Evolutionary conservation across 305 asterid species (phyloP).

Genomic region (Rubia peregrina): DNA sequence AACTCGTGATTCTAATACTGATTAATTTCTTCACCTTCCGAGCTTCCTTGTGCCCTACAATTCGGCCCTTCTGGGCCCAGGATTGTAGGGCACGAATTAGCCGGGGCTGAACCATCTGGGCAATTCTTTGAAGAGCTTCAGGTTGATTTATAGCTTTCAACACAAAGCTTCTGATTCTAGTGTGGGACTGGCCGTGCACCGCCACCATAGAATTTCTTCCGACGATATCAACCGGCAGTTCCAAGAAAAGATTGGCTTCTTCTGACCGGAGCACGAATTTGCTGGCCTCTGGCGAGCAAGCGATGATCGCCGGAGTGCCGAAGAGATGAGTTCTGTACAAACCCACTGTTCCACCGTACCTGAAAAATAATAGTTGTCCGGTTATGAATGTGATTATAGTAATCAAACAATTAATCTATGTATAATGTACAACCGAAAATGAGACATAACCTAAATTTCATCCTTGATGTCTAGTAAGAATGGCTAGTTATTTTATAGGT

Average conservation of each 20-base stretch:
- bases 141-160: constrained; percentile 38
- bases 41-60: constrained; percentile 28
- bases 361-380: constrained; percentile 1
- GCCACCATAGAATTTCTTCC: constrained; percentile 33
- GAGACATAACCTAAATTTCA: too few species aligned
- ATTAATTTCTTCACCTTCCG: constrained; percentile 24
- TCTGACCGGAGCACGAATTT: constrained; percentile 37
- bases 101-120: constrained; percentile 44
- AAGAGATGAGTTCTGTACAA: constrained; percentile 44
- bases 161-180: constrained; percentile 37
- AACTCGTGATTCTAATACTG: not conserved
- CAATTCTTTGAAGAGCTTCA: constrained; percentile 37
- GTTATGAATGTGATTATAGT: too few species aligned
- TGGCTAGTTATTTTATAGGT: too few species aligned
- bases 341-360: constrained; percentile 48
- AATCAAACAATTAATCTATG: too few species aligned
- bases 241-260: constrained; percentile 13
- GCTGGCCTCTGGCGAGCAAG: constrained; percentile 31
- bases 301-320: constrained; percentile 43
- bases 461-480: too few species aligned
- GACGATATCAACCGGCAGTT: constrained; percentile 25
- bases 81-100: constrained; percentile 27
- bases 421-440: too few species aligned
- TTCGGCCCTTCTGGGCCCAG: constrained; percentile 37
- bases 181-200: constrained; percentile 36